A percentile compares a stretch with the other conserved stretches of the same genome.
phyloP scores from a whole-genome alignment of 2,329 filamentous ascomycete species.

The Fusarium nematophilum region DNA sequence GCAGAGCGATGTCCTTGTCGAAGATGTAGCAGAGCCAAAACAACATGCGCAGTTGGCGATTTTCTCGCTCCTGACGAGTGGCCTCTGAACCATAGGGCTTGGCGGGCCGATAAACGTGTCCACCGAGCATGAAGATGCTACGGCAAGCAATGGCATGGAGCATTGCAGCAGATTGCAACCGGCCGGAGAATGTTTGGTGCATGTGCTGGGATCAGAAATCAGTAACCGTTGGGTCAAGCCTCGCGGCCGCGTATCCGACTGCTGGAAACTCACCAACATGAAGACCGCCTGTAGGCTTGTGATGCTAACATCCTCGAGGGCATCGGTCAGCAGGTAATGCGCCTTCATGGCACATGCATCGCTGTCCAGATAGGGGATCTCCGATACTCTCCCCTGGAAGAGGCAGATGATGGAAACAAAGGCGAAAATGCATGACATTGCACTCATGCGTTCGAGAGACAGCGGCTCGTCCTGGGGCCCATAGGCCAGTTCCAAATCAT shows the following conservation, averaged over 20 bases:
- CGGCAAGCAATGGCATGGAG: slow-evolving; percentile 59
- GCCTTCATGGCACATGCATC: slow-evolving; percentile 55
- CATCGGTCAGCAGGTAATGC: slow-evolving; percentile 54
- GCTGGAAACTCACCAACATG: slow-evolving; percentile 58
- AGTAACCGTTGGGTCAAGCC: not conserved
- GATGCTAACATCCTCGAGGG: slow-evolving; percentile 57
- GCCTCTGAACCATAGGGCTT: slow-evolving; percentile 17
- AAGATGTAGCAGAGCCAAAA: slow-evolving; percentile 68
- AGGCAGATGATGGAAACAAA: slow-evolving; percentile 55
- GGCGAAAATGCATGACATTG: slow-evolving; percentile 60
- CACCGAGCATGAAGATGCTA: slow-evolving; percentile 61
- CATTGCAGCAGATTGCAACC: slow-evolving; percentile 57
- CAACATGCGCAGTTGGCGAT: slow-evolving; percentile 52
- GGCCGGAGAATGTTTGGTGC: slow-evolving; percentile 58
- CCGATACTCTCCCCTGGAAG: slow-evolving; percentile 27
- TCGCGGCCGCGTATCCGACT: not conserved
- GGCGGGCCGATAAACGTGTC: slow-evolving; percentile 48
- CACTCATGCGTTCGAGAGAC: slow-evolving; percentile 46
- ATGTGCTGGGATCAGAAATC: slow-evolving; percentile 46
- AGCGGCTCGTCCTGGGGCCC: slow-evolving; percentile 26
- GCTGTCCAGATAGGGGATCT: slow-evolving; percentile 48
- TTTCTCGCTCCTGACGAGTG: slow-evolving; percentile 41
- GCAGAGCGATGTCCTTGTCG: slow-evolving; percentile 67
- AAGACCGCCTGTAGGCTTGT: slow-evolving; percentile 57
- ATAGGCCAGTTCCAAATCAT: slow-evolving; percentile 60